Evolutionary conservation across 495 filamentous ascomycete genomes (phyloP).

Genomic region (Articulospora tetracladia): DNA sequence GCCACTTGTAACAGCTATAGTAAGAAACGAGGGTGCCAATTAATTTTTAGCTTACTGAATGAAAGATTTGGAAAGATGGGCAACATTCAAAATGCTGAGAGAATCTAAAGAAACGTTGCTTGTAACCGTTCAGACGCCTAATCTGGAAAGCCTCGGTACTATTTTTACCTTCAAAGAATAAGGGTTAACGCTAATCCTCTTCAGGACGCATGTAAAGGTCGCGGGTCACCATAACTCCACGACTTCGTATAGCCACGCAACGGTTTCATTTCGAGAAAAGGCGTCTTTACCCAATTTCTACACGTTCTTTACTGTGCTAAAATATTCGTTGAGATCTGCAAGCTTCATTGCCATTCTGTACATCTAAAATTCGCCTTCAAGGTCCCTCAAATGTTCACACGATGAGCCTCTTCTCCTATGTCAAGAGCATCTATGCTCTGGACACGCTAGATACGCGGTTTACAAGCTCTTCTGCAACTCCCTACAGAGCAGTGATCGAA

Average conservation of each 20-base stretch:
- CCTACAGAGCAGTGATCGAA: conserved; percentile 49
- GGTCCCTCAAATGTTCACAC: conserved; percentile 8
- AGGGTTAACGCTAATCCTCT: background rate
- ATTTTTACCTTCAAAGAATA: background rate
- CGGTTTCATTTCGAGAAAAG: no score
- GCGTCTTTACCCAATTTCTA: background rate
- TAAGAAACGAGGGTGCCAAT: no score
- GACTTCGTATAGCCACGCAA: no score
- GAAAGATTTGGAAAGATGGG: no score
- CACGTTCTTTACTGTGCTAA: background rate
- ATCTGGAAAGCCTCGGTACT: no score
- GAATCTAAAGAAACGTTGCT: no score
- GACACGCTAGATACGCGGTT: conserved; percentile 94
- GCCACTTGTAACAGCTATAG: no score
- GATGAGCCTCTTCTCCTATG: conserved; percentile 26
- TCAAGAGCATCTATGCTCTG: conserved; percentile 63
- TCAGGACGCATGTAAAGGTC: background rate
- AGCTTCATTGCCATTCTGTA: background rate
- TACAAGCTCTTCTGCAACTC: conserved; percentile 64
- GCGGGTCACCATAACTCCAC: background rate
- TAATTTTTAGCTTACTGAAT: no score
- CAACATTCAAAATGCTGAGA: no score
- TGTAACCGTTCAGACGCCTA: no score
- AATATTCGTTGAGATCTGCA: background rate
- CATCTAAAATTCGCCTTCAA: background rate